Evolutionary conservation across 1,284 basidiomycete genomes (phyloP), one percentile per base, ranked within the genome.

Genomic region (Mycocalia duriaeana): DNA sequence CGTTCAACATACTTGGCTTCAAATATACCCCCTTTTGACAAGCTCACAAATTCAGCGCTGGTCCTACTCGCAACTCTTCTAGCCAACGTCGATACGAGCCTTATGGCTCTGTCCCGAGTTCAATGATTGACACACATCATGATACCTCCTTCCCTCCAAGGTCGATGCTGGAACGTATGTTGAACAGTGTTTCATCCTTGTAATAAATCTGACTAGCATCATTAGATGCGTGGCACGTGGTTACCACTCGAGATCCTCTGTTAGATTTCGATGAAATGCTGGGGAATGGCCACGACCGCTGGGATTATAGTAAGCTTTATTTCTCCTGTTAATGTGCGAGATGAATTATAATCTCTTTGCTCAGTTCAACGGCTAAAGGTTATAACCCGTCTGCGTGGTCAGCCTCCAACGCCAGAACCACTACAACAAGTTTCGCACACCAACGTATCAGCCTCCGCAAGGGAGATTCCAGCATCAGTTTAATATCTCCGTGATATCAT

Each of bases 161-260:
- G 48, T 66, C 67, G 4, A 69, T 74, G 60, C 51, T 75, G 34
- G 73, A 85, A 56, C 80, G 84, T 85, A 63, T 54, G 77, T 61
- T 19, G 40, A n/a, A n/a, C n/a, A n/a, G n/a, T n/a, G n/a, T n/a
- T n/a, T n/a, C n/a, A n/a, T n/a, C n/a, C n/a, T n/a, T n/a, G n/a
- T n/a, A n/a, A n/a, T n/a, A n/a, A n/a, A n/a, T n/a, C n/a, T n/a
- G n/a, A n/a, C n/a, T n/a, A n/a, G 16, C 24, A 42, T 45, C 28
- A 53, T 23, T 57, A 85, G 81, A 83, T 57, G 75, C 77, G 14
- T 83, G 75, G 76, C 72, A 81, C 54, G 67, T 73, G 41, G 67
- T 79, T 47, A 72, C 67, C 44, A 74, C 68, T 38, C 73, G 70
- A 44, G 79, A 78, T 54, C 72, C 77, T 16, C 62, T 79, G 25